Evolutionary conservation across 768 basidiomycete genomes (phyloP), one percentile per base, ranked within the genome.

Genomic region (Pisolithus sp.): DNA sequence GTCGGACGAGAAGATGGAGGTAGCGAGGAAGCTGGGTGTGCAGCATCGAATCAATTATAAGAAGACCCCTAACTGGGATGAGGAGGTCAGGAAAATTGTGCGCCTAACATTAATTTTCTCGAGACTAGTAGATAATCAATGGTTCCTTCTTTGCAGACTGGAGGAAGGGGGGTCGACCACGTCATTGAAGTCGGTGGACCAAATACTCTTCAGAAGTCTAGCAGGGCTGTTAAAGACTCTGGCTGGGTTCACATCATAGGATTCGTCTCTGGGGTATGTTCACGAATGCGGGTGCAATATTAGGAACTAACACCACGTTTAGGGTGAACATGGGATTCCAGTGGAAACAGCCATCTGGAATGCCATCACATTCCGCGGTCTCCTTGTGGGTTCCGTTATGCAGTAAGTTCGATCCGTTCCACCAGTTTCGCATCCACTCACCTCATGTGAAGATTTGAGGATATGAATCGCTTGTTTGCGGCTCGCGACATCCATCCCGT

Each of bases 41-140:
- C 71, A 74, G 13, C 69, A 81, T 49, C 57, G 77, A 18, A 81
- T 86, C 68, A 84, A 86, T 68, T 86, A 86, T 63, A 78, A 72
- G 52, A 76, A 66, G 54, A 71, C 68, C 1, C 76, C 78, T 2
- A 62, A 82, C 39, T 86, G 84, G 84, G 78, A 82, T 38, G 62
- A 76, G 34, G 74, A 81, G 56, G 77, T 76, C 2, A 52, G 71
- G 30, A 63, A 67, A 52, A 65, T 83, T 18, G 78, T 77, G 53
- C 24, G 74, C 61, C 7, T 21, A 20, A 20, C n/a, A 13, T 6
- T 13, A 23, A 30, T 36, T 38, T n/a, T 40, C 30, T 31, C 30
- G 3, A 31, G 3, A 31, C 10, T 31, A 12, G 30, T 31, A 31
- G 30, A 31, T 10, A 31, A 9, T 17, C 6, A 42, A 18, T 8